Evolutionary conservation across 129 eudicot genomes (phyloP).

Genomic region (Centaurea solstitialis): DNA sequence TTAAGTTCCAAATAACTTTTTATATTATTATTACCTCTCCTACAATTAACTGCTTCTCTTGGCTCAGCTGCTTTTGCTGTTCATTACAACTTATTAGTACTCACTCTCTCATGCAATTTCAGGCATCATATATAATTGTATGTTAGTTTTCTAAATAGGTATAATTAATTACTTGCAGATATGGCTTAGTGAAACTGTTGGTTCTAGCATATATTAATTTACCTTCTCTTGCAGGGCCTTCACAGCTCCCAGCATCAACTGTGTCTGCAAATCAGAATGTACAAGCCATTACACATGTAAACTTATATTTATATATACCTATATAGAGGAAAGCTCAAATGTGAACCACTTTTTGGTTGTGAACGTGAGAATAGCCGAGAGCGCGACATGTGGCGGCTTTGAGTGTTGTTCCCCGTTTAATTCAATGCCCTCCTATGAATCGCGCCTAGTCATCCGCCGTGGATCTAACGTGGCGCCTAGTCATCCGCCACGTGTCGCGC

Average conservation of each 20-base stretch:
- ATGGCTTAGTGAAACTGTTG: background rate
- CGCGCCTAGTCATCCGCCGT: too few species aligned
- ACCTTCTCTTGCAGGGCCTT: slow-evolving; percentile 31
- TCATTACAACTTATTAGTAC: background rate
- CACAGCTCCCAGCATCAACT: slow-evolving; percentile 26
- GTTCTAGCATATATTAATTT: background rate
- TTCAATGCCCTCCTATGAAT: too few species aligned
- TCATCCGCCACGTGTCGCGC: too few species aligned
- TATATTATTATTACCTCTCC: slow-evolving; percentile 6
- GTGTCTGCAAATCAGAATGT: slow-evolving; percentile 14
- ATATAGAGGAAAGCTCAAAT: too few species aligned
- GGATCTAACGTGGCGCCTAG: too few species aligned
- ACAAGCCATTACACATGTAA: background rate
- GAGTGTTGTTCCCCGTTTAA: too few species aligned
- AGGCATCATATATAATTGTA: too few species aligned
- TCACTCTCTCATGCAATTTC: background rate
- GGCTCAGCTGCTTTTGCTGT: slow-evolving; percentile 19
- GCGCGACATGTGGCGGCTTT: too few species aligned
- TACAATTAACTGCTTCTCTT: slow-evolving; percentile 29
- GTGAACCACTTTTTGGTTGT: too few species aligned
- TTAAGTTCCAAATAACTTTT: background rate
- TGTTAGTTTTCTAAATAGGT: too few species aligned
- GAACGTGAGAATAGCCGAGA: too few species aligned
- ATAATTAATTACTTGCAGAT: background rate
- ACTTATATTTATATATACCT: background rate